Base-by-base conservation (phyloP, 164 flowering plant species). In the Akebia trifoliata region DNA sequence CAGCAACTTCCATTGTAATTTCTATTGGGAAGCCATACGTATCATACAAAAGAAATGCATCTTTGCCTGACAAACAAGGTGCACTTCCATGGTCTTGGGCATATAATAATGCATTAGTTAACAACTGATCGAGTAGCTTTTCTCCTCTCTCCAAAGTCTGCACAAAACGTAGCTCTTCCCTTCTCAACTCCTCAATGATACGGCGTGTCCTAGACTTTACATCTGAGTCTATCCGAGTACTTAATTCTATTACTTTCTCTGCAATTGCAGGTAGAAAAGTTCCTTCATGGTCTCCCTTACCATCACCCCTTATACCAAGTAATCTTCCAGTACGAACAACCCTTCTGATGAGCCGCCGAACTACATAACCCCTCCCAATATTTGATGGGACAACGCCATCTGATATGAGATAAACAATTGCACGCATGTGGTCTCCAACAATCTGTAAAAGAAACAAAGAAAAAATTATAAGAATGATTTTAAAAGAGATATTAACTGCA, bases 351-450 rank as follows among this genome's bases (percentile, higher is more conserved):
- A 92, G 93, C 68, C 98, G 74, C 8, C 98, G 71, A 67, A 82
- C 98, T 10, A 92, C 83, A 76, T 89, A 92, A 42, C 98, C 98
- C 72, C 98, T 81, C 32, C 98, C 96, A 68, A 92, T 82, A 74
- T 92, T 92, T 66, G 98, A 92, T 34, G 98, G 98, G 49, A 76
- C 32, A 58, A 92, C 93, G 17, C 98, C 96, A 79, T 92, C 98
- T 31, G 98, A 83, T 69, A 92, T 71, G 62, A 92, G 96, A 81
- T 72, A 89, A 44, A 92, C 93, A 66, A 85, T 66, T 40, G 98
- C 96, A 49, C 93, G 95, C 81, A 87, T 60, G 72, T 92, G 98
- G 59, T 89, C 98, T 59, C 93, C 98, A 48, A 86, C 77, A 59
- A 91, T 72, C 98, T 91, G 76, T 34, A 60, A 66, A 69, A 54